A percentile compares a stretch with the other conserved stretches of the same genome.
Evolutionary conservation across 108 stramenopile species (phyloP).

Genomic region (Fistulifera pelliculosa): DNA sequence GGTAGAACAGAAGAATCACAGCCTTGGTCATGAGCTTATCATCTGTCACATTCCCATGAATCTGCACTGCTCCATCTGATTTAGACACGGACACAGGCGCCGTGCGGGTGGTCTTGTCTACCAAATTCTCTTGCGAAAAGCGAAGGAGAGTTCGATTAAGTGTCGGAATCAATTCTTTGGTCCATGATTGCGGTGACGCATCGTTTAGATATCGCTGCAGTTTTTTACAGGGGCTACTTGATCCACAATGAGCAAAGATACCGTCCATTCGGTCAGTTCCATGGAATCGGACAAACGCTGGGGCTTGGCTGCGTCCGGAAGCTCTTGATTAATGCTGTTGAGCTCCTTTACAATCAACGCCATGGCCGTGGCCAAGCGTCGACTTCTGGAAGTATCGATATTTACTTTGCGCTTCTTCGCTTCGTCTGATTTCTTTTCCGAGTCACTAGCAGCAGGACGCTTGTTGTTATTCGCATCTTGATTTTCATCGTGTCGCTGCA

Average conservation of each 20-base stretch:
- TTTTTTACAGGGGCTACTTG: constrained; percentile 13
- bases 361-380: too few relatives aligned
- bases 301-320: neutral
- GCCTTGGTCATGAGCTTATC: constrained; percentile 16
- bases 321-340: too few relatives aligned
- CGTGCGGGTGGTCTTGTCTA: neutral
- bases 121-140: constrained; percentile 6
- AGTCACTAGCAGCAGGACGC: too few relatives aligned
- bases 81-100: neutral
- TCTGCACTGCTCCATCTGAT: constrained; percentile 1
- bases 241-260: constrained; percentile 18
- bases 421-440: too few relatives aligned
- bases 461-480: too few relatives aligned
- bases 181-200: neutral
- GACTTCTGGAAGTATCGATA: too few relatives aligned
- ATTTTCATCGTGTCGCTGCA: too few relatives aligned
- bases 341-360: too few relatives aligned
- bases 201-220: constrained; percentile 7
- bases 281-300: constrained; percentile 16
- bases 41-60: neutral
- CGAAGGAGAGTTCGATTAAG: constrained; percentile 9
- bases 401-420: too few relatives aligned
- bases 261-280: constrained; percentile 33
- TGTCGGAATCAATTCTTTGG: constrained; percentile 13
- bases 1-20: constrained; percentile 27